These are phyloP conservation scores for Angomonas ambiguus DNA, from an alignment of 208 protist genomes.

Conservation along the genomic window DNA sequence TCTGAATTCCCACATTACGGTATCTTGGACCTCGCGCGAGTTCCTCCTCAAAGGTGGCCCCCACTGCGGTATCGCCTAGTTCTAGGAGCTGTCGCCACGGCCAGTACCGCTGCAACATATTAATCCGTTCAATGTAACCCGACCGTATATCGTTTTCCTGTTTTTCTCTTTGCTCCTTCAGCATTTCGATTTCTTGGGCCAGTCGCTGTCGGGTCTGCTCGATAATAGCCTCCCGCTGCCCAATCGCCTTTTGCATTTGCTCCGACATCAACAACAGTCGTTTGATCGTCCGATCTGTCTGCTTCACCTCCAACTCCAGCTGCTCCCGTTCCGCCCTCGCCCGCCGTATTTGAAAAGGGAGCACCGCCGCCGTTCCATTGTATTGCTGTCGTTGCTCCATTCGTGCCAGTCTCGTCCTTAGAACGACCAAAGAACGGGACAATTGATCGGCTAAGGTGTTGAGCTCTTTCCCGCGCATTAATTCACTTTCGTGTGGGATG, in stretches of 20 bases:
- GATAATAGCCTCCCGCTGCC: constrained; percentile 27
- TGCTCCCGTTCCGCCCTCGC: constrained; percentile 45
- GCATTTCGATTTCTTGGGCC: constrained; percentile 37
- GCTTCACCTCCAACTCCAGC: constrained; percentile 48
- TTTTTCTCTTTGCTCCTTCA: constrained; percentile 22
- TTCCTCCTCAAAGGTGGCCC: constrained; percentile 74
- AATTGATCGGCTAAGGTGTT: constrained; percentile 51
- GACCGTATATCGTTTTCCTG: constrained; percentile 53
- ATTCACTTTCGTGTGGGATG: constrained; percentile 33
- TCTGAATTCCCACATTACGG: constrained; percentile 76
- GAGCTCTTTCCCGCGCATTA: constrained; percentile 41
- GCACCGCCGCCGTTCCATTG: constrained; percentile 21
- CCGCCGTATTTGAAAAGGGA: constrained; percentile 56
- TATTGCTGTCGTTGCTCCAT: constrained; percentile 42
- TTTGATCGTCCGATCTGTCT: constrained; percentile 43
- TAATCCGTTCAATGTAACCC: constrained; percentile 68
- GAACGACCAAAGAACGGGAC: constrained; percentile 36
- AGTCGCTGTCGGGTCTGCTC: constrained; percentile 20
- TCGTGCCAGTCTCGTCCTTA: constrained; percentile 38
- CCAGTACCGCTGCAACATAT: constrained; percentile 82
- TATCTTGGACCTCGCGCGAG: constrained; percentile 75
- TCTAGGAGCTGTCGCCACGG: constrained; percentile 81
- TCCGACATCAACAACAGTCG: constrained; percentile 42
- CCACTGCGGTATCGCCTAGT: constrained; percentile 69
- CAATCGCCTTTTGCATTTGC: constrained; percentile 46